Evolutionary conservation across 1,284 basidiomycete genomes (phyloP).

Genomic region (Cutaneotrichosporon spelunceum): DNA sequence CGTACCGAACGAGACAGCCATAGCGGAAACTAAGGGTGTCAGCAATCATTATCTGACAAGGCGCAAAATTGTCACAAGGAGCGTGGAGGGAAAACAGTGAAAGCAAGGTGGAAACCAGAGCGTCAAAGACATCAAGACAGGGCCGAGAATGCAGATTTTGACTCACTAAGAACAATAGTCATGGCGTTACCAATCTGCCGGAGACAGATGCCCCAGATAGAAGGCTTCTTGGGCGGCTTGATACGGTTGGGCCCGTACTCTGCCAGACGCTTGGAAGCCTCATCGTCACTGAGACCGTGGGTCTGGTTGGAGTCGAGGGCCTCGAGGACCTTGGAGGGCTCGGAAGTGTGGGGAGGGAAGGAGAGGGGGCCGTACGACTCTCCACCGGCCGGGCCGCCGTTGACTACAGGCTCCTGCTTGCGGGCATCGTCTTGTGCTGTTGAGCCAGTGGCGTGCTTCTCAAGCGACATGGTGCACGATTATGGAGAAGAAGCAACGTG

Average conservation of each 20-base stretch:
- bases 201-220: conserved; percentile 34
- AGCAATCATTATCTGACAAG: neutral
- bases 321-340: conserved; percentile 40
- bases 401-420: neutral
- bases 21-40: conserved; percentile 55
- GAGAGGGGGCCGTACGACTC: conserved; percentile 19
- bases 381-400: neutral
- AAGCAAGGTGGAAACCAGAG: too few relatives aligned
- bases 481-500: conserved; percentile 7
- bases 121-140: too few relatives aligned
- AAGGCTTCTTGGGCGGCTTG: conserved; percentile 47
- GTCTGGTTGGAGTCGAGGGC: conserved; percentile 39
- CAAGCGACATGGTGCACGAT: conserved; percentile 2
- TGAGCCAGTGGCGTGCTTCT: conserved; percentile 6
- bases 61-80: neutral
- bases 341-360: conserved; percentile 43
- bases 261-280: conserved; percentile 35
- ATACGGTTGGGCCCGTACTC: conserved; percentile 52
- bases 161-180: conserved; percentile 49
- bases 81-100: neutral
- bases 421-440: neutral
- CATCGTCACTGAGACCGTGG: conserved; percentile 39
- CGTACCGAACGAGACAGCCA: conserved; percentile 64
- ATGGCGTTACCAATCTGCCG: conserved; percentile 52
- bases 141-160: too few relatives aligned